Base-by-base conservation (phyloP, 306 rosid species). In the Rubus parviflorus region DNA sequence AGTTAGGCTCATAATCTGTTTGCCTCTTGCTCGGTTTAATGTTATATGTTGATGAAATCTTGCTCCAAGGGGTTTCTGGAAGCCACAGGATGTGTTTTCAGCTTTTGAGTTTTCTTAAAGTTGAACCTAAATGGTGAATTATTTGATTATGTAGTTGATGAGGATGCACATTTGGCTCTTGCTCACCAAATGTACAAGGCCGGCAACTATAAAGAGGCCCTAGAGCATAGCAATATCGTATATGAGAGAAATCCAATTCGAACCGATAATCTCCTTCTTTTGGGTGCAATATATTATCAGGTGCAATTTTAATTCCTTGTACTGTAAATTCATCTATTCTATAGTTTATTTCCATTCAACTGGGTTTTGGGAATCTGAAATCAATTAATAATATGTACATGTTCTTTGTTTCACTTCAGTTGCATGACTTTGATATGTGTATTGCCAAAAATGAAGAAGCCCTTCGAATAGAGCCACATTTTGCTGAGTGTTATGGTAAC, bases 211-310 rank as follows among this genome's bases (percentile, higher is more conserved):
- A 91, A 96, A 86, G 93, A 88, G 86, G 99, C 99, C 6, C 79
- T 92, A 58, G 98, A 96, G 85, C 94, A 89, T 72, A 87, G 99
- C 86, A 92, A 70, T 67, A 64, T 81, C 19, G 97, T 92, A 35
- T 92, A 96, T 82, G 99, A 91, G 72, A 89, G 90, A 83, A 92
- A 83, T 85, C 88, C 94, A 0, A 89, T 86, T 65, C 97, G 98
- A 65, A 89, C 99, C 0, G 99, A 96, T 81, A 96, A 96, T 76
- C 87, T 96, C 74, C 92, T 96, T 76, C 96, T 96, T 30, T 80
- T 92, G 87, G 99, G 99, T 69, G 99, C 99, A 81, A 84, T 90
- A 60, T 93, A 92, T 78, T 96, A 92, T 85, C 99, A 96, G 99
- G 99, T 96, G 0, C 4, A 17, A 11, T 6, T 71, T 20, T 46